These are phyloP conservation scores for Cordia subcordata DNA, from an alignment of 257 asterid species.

Conservation along the genomic window DNA sequence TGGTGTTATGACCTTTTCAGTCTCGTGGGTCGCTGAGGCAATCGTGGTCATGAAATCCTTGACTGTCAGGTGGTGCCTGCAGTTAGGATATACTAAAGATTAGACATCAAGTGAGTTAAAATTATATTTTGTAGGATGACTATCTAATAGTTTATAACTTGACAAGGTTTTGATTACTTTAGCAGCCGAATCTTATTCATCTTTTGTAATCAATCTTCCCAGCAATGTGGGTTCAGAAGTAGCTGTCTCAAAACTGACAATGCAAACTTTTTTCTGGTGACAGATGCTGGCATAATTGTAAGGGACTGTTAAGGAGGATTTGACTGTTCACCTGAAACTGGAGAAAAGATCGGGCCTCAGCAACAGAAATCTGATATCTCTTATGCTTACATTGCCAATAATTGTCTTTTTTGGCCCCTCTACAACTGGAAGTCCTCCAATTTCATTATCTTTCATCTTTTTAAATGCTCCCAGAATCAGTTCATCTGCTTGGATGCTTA, in stretches of 20 bases:
- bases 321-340: conserved; percentile 46
- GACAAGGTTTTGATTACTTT: too few species aligned
- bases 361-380: conserved; percentile 80
- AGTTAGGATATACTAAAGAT: neutral
- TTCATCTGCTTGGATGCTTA: conserved; percentile 48
- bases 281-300: neutral
- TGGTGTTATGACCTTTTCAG: neutral
- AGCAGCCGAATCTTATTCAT: too few species aligned
- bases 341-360: conserved; percentile 76
- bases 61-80: conserved; percentile 60
- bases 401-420: conserved; percentile 55
- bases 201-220: neutral
- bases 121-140: too few species aligned
- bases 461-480: conserved; percentile 75
- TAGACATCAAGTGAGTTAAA: neutral
- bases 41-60: conserved; percentile 54
- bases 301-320: neutral
- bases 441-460: conserved; percentile 75
- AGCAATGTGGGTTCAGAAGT: neutral
- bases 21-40: neutral
- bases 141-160: too few species aligned
- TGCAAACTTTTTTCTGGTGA: too few species aligned
- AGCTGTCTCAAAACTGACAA: too few species aligned
- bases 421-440: conserved; percentile 80
- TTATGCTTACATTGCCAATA: conserved; percentile 74